Base-by-base conservation (phyloP, 805 yeast species). In the Wickerhamiella sergipiensis region DNA sequence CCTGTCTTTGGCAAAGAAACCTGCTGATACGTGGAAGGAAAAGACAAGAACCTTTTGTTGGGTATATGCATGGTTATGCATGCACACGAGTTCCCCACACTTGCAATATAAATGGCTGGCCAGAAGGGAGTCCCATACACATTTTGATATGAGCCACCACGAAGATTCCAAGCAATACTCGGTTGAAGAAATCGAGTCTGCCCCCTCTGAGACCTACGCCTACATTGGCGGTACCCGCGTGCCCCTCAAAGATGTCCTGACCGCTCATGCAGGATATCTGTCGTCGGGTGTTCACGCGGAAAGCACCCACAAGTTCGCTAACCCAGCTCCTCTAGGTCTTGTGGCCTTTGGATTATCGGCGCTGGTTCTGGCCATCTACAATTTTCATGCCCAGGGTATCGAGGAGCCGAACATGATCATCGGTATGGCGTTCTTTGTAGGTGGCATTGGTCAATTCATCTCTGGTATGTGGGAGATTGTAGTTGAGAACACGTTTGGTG, bases 401-500 rank as follows among this genome's bases (percentile, higher is more conserved):
- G 57, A 65, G 7, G 67, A 71, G 44, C 73, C 80, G 23, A 73
- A 73, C 54, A 66, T 79, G 46, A 80, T 80, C 36, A 75, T 78
- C 50, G 83, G 84, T 10, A 65, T 75, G 53, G 82, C 83, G 10
- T 71, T 74, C 54, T 80, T 80, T 62, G 77, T 78, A 61, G 85
- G 84, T 39, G 85, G 85, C 6, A 63, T 73, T 3, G 73, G 78
- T 43, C 84, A 79, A 62, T 63, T 77, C 47, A 62, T 78, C 33
- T 83, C 84, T 15, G 85, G 84, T 47, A 73, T 80, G 76, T 80
- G 81, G 75, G 84, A 79, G 63, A 72, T 80, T 64, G 77, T 79
- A 10, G 68, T 75, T 29, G 85, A 80, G 58, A 78, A 78, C 67
- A 75, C 83, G 31, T 80, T 79, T 65, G 85, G 83, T 72, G 82